Evolutionary conservation across 2,329 filamentous ascomycete species (phyloP).

Genomic region (Aspergillus flavus): DNA sequence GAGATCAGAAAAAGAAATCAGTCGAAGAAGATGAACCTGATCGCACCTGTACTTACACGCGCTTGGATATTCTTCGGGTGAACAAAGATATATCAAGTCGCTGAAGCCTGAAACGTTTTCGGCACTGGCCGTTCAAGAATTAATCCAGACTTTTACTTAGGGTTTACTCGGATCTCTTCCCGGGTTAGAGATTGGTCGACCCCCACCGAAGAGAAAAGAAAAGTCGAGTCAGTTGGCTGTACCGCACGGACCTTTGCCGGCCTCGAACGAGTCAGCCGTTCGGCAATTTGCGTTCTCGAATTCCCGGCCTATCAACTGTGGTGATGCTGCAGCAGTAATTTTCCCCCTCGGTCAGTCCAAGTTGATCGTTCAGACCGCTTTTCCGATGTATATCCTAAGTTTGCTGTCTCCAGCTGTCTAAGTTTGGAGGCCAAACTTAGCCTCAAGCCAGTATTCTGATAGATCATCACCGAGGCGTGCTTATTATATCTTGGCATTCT

Average conservation of each 20-base stretch:
- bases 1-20: no score
- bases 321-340: neutral
- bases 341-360: neutral
- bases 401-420: neutral
- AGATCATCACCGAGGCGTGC: neutral
- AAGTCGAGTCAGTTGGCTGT: neutral
- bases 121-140: neutral
- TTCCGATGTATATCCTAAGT: neutral
- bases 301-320: neutral
- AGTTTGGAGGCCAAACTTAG: neutral
- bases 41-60: no score
- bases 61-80: neutral
- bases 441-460: neutral
- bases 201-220: neutral
- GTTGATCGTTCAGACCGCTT: neutral
- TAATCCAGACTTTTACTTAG: neutral
- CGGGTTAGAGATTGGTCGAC: neutral
- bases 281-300: neutral
- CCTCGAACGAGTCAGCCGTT: neutral
- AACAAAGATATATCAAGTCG: neutral
- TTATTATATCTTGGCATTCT: slow-evolving; percentile 2
- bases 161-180: neutral
- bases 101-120: neutral
- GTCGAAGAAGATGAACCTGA: no score
- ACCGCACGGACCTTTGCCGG: neutral